A percentile compares a stretch with the other conserved stretches of the same genome.
Conservation (phyloP, 495 filamentous ascomycete genomes). For the Aspergillus conjunctus region DNA sequence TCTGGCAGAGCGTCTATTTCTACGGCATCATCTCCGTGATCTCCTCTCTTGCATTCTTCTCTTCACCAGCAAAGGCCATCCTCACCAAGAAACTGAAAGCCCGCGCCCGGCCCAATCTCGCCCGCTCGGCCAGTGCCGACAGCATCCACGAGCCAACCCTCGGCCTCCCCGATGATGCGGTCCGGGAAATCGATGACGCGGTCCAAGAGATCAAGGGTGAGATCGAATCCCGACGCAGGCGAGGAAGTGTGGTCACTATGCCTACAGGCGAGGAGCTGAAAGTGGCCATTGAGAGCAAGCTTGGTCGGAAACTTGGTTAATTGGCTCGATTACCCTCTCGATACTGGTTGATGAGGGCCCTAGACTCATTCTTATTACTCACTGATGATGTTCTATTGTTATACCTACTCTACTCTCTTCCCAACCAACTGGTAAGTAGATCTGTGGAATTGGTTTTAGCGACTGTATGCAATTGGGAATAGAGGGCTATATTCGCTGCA, state of each 20-base stretch:
- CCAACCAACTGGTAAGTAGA: not conserved
- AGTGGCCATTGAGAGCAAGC: conserved; percentile 48
- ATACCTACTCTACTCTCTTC: not conserved
- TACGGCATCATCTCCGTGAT: conserved; percentile 73
- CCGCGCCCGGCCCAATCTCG: conserved; percentile 45
- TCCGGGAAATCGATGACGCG: conserved; percentile 75
- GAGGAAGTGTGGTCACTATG: conserved; percentile 53
- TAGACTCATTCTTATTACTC: not conserved
- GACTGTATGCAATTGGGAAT: not conserved
- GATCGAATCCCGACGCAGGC: conserved; percentile 60
- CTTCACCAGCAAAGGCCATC: conserved; percentile 69
- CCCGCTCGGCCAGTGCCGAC: conserved; percentile 35
- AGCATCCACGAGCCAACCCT: conserved; percentile 58
- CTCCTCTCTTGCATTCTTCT: conserved; percentile 70
- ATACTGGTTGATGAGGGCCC: too few species aligned
- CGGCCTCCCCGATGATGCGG: conserved; percentile 77
- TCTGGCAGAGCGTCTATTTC: conserved; percentile 89
- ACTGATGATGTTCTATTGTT: not conserved
- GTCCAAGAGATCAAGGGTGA: conserved; percentile 73
- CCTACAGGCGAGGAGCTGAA: conserved; percentile 51
- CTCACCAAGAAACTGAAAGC: conserved; percentile 62
- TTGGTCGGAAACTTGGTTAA: conserved; percentile 41
- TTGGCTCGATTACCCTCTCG: not conserved
- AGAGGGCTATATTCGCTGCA: not conserved
- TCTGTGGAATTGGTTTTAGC: not conserved